Base-by-base conservation (phyloP, 495 filamentous ascomycete genomes). In the Podospora comata region DNA sequence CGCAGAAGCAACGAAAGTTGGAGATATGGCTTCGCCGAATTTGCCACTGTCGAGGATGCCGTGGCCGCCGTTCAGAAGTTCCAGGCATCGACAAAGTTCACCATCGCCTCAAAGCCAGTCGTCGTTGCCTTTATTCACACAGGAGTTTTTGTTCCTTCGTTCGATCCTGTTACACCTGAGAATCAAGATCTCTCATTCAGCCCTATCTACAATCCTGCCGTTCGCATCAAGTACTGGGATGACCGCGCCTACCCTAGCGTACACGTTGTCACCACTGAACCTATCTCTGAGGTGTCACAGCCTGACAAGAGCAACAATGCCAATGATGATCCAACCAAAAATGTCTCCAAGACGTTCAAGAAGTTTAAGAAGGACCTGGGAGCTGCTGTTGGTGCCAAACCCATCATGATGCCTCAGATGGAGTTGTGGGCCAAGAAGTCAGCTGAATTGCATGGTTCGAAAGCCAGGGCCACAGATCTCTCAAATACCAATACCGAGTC, bases 11-110 rank as follows among this genome's bases (percentile, higher is more conserved):
- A 92, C 66, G 90, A 93, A 62, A 93, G 90, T 67, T 94, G 91
- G 88, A 86, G 89, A 60, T 97, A 92, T 72, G 93, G 93, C 0
- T 97, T 97, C 74, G 93, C 91, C 26, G 93, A 97, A 75, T 97
- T 94, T 74, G 87, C 85, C n/a, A 91, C 78, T 0, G 71, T 84
- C 55, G 78, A 92, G 79, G 93, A 96, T 77, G 92, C 93, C 1
- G 86, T 88, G 79, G 90, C 87, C 44, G 93, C 93, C 2, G 78
- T 95, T 67, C 81, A 83, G 4, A 91, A 93, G 68, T 90, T 90
- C 71, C 87, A 88, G 18, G 90, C 88, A 1, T 87, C 90, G 58
- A 88, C 92, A 5, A 92, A 90, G 70, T 96, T 96, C 71, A 94
- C 92, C 5, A 93, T 97, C 64, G 87, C 90, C 0, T 94, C 92